Conservation (phyloP, 179 eudicot species). For the Amaranthus tricolor region DNA sequence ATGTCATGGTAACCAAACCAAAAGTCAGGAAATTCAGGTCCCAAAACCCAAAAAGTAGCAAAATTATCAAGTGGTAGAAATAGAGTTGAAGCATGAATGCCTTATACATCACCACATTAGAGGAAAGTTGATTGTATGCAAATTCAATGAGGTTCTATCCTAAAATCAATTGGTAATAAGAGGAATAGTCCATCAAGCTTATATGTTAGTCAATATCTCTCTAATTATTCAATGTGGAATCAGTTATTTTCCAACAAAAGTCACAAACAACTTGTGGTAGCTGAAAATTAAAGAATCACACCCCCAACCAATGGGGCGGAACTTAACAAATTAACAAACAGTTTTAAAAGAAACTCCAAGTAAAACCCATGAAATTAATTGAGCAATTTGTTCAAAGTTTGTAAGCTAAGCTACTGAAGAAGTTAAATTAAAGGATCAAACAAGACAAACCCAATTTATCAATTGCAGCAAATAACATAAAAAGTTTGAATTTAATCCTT, state of each 20-base stretch:
- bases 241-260: no score
- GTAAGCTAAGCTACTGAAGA: neutral
- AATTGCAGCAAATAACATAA: neutral
- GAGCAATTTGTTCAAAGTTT: neutral
- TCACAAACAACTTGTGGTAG: no score
- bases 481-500: neutral
- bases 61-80: neutral
- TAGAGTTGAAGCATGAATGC: neutral
- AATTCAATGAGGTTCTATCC: no score
- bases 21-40: no score
- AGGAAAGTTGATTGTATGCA: no score
- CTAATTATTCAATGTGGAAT: no score
- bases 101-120: neutral
- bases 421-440: neutral
- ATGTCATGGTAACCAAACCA: no score
- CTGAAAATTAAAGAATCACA: neutral
- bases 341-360: neutral
- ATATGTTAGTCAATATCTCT: no score
- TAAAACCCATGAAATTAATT: neutral
- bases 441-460: neutral
- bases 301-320: neutral
- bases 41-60: no score
- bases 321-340: neutral
- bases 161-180: no score
- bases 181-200: no score